Percentiles rank a stretch among this genome's conserved stretches.
phyloP scores from a whole-genome alignment of 306 rosid species.

The Trifolium fragiferum region DNA sequence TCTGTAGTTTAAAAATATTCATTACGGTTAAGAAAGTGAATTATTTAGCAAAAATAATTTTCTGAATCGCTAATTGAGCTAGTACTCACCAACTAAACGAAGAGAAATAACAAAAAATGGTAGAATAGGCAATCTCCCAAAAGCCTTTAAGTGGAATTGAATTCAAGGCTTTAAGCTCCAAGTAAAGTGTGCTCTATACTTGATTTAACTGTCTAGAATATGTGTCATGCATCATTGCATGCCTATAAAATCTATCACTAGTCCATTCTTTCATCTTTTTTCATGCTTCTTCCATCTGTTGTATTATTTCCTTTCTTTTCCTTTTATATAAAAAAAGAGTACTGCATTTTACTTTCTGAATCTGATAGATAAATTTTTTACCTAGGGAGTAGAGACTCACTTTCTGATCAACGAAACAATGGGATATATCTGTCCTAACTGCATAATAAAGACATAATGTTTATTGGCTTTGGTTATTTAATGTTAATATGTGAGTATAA shows the following conservation, averaged over 20 bases:
- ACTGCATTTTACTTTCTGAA: conserved; percentile 27
- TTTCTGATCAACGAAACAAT: conserved; percentile 22
- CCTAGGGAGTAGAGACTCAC: not conserved
- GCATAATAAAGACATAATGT: conserved; percentile 22
- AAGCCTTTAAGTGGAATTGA: conserved; percentile 14
- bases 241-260: not conserved
- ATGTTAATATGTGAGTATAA: conserved; percentile 24
- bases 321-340: not conserved
- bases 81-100: not conserved
- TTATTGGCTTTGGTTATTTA: conserved; percentile 13
- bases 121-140: conserved; percentile 13
- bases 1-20: not conserved
- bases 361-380: conserved; percentile 23
- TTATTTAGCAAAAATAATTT: conserved; percentile 12
- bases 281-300: conserved; percentile 16
- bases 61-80: conserved; percentile 24
- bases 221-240: conserved; percentile 5
- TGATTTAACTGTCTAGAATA: not conserved
- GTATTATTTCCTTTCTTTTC: conserved; percentile 11
- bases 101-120: conserved; percentile 30
- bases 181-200: conserved; percentile 10
- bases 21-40: not conserved
- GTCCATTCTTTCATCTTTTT: conserved; percentile 12
- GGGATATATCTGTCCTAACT: conserved; percentile 14
- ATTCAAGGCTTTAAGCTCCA: conserved; percentile 8